Base-by-base conservation (phyloP, 2,329 filamentous ascomycete species). In the Thermomyces lanuginosus region DNA sequence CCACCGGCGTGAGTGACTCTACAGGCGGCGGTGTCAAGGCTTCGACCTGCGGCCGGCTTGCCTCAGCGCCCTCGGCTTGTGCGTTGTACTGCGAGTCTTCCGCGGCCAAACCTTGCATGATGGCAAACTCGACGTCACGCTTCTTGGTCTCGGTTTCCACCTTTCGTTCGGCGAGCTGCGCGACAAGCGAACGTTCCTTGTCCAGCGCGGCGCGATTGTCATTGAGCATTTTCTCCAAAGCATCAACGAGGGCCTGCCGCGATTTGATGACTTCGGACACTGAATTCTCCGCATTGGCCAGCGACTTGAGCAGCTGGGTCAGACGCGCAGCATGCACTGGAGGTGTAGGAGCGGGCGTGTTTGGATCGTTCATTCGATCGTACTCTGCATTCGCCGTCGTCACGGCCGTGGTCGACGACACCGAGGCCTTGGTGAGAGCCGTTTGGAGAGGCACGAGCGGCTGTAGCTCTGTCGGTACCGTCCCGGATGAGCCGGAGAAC, bases 291-390 rank as follows among this genome's bases (percentile, higher is more conserved):
- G 89, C 89, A 36, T 71, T 80, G 11, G 82, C 81, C 10, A 98
- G 66, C 5, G 74, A 78, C 58, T 89, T 93, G 28, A 95, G 66
- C n/a, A 98, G 64, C 2, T 81, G 78, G 37, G 80, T 84, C 6
- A 98, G 68, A 15, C 82, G 76, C 8, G 86, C 86, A 2, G 89
- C 89, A 45, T 92, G 81, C 11, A 98, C 84, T 1, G 89, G 84
- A 1, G 84, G 76, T 0, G 82, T 77, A 0, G 86, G 82, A 2
- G 76, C 60, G 1, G 69, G 61, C 1, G 66, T 67, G 15, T 64
- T 61, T 0, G 82, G 69, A 40, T 83, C 78, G 29, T 74, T 78
- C 45, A 91, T 64, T 50, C 86, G 92, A 26, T 77, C 71, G 44
- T 82, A 93, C 39, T 95, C 86, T 36, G 73, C 63, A 37, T 79